phyloP scores from a whole-genome alignment of 2,329 filamentous ascomycete genomes.

The Cordyceps javanica region DNA sequence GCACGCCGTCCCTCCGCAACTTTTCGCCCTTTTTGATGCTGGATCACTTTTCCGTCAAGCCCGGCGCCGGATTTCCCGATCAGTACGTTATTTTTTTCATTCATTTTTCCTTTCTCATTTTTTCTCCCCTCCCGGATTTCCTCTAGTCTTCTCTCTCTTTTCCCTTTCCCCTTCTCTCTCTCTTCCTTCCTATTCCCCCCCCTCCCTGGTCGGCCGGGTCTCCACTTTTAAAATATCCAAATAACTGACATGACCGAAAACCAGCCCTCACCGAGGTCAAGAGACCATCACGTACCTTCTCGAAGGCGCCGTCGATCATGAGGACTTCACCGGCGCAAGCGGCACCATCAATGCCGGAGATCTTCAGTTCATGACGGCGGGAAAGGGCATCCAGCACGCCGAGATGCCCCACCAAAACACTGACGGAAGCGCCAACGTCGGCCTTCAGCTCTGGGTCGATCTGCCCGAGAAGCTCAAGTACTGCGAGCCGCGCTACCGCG shows the following conservation, averaged over 20 bases:
- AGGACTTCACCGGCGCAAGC: constrained; percentile 81
- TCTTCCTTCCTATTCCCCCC: not conserved
- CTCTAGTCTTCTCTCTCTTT: not conserved
- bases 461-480: constrained; percentile 73
- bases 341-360: constrained; percentile 85
- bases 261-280: constrained; percentile 64
- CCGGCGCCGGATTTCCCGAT: constrained; percentile 84
- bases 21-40: constrained; percentile 95
- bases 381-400: constrained; percentile 84
- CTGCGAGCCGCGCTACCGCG: constrained; percentile 89
- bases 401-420: constrained; percentile 83
- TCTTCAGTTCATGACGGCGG: constrained; percentile 96
- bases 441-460: constrained; percentile 94
- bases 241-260: not conserved
- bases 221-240: not conserved
- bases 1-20: constrained; percentile 74
- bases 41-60: constrained; percentile 78
- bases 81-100: constrained; percentile 40
- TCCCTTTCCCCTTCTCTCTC: not conserved
- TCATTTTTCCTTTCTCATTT: not conserved
- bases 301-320: constrained; percentile 79
- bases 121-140: not conserved
- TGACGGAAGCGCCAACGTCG: constrained; percentile 72
- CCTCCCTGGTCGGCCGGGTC: too few relatives aligned
- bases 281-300: constrained; percentile 87